phyloP scores from a whole-genome alignment of 2,329 filamentous ascomycete species.

The Colletotrichum eleusines region DNA sequence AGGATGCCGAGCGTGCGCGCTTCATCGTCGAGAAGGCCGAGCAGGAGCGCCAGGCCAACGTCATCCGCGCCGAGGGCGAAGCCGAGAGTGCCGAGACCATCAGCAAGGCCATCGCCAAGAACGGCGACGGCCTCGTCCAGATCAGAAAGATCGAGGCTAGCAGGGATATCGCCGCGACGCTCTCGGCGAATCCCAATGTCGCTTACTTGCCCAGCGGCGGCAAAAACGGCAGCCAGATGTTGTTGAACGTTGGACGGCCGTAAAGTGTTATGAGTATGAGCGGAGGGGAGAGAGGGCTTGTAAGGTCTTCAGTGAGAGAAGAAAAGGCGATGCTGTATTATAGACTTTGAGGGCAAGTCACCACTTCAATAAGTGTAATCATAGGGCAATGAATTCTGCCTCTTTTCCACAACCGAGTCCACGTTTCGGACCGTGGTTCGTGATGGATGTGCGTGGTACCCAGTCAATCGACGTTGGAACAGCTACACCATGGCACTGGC shows the following conservation, averaged over 20 bases:
- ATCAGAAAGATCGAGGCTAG: slow-evolving; percentile 98
- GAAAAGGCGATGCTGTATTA: slow-evolving; percentile 37
- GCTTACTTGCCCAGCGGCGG: slow-evolving; percentile 86
- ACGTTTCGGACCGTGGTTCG: neutral
- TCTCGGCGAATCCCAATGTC: slow-evolving; percentile 93
- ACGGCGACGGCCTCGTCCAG: slow-evolving; percentile 92
- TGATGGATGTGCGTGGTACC: neutral
- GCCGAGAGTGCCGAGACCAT: slow-evolving; percentile 97
- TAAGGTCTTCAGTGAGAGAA: slow-evolving; percentile 19
- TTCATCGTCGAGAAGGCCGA: slow-evolving; percentile 99
- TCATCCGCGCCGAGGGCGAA: slow-evolving; percentile 98
- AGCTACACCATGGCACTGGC: neutral
- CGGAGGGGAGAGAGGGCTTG: neutral
- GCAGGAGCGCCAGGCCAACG: slow-evolving; percentile 98
- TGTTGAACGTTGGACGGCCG: slow-evolving; percentile 64
- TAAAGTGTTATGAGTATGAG: slow-evolving; percentile 44
- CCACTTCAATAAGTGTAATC: slow-evolving; percentile 46
- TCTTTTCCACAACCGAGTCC: slow-evolving; percentile 17
- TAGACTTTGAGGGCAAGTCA: slow-evolving; percentile 44
- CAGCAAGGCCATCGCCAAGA: slow-evolving; percentile 91
- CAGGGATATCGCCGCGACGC: slow-evolving; percentile 91
- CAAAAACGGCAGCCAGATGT: slow-evolving; percentile 68
- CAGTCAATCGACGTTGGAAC: neutral
- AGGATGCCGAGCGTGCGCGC: slow-evolving; percentile 95
- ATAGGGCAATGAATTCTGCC: slow-evolving; percentile 39